These are phyloP conservation scores for Lonicera japonica DNA, from an alignment of 129 eudicot species.

Conservation along the genomic window DNA sequence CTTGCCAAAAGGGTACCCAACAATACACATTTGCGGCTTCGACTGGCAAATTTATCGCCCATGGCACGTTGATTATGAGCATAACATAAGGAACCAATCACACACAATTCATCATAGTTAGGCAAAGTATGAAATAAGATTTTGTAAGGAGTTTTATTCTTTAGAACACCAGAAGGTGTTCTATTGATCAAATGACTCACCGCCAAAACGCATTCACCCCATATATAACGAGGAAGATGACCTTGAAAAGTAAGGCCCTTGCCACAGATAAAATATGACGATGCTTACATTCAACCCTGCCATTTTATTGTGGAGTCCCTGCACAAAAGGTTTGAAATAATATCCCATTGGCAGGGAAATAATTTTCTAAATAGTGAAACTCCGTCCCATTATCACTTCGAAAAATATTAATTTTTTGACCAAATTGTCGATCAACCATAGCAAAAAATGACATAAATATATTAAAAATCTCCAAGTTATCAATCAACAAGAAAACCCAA, in stretches of 20 bases:
- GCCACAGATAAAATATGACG: background rate
- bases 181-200: background rate
- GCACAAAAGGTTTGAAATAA: background rate
- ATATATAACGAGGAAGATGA: background rate
- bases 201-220: background rate
- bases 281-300: background rate
- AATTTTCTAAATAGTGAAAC: background rate
- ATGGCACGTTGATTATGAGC: too few species aligned
- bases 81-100: too few species aligned
- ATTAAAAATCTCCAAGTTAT: conserved; percentile 1
- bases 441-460: conserved; percentile 7
- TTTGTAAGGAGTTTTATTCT: background rate
- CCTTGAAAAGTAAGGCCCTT: background rate
- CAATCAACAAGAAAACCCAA: conserved; percentile 3
- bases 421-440: too few species aligned
- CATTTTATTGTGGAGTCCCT: background rate
- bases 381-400: conserved; percentile 1
- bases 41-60: too few species aligned
- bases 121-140: background rate
- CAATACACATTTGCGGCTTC: too few species aligned
- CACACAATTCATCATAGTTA: background rate
- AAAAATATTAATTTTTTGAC: background rate
- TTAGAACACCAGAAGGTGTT: background rate
- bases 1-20: too few species aligned
- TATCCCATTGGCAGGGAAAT: background rate